phyloP scores from a whole-genome alignment of 352 stramenopile genomes.

The Peronospora farinosa region DNA sequence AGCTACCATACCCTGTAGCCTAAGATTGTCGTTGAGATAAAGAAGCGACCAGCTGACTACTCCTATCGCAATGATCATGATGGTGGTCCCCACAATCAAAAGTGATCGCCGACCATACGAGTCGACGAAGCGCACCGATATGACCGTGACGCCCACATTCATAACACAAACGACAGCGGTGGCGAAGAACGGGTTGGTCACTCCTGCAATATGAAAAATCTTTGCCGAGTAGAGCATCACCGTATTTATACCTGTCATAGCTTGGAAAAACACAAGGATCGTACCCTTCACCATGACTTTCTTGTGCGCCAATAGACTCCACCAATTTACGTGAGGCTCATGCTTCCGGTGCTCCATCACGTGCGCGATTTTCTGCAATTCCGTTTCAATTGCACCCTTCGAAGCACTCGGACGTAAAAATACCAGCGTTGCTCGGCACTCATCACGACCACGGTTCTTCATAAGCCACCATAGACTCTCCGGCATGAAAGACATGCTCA shows the following conservation, averaged over 20 bases:
- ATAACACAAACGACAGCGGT: conserved; percentile 65
- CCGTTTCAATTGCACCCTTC: conserved; percentile 43
- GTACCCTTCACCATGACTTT: conserved; percentile 47
- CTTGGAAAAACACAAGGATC: conserved; percentile 76
- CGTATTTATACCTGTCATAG: conserved; percentile 89
- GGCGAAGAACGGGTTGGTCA: conserved; percentile 79
- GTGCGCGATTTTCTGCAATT: conserved; percentile 54
- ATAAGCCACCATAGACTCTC: conserved; percentile 89
- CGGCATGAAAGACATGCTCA: conserved; percentile 53
- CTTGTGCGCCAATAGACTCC: conserved; percentile 54
- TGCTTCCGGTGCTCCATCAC: conserved; percentile 54
- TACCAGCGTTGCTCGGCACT: conserved; percentile 30
- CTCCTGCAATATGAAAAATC: conserved; percentile 87
- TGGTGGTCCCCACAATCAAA: conserved; percentile 51
- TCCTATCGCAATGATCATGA: conserved; percentile 71
- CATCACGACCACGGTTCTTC: conserved; percentile 51
- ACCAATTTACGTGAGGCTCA: conserved; percentile 39
- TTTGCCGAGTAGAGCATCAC: conserved; percentile 89
- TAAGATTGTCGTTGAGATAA: conserved; percentile 40
- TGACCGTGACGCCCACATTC: conserved; percentile 75
- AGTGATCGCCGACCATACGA: conserved; percentile 66
- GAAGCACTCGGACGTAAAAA: conserved; percentile 35
- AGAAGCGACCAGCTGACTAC: conserved; percentile 68
- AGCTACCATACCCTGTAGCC: conserved; percentile 53
- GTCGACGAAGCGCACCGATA: conserved; percentile 75